A percentile compares a stretch with the other conserved stretches of the same genome.
Evolutionary conservation across 176 grass and related monocot species (phyloP).

Genomic region (Oryza punctata): DNA sequence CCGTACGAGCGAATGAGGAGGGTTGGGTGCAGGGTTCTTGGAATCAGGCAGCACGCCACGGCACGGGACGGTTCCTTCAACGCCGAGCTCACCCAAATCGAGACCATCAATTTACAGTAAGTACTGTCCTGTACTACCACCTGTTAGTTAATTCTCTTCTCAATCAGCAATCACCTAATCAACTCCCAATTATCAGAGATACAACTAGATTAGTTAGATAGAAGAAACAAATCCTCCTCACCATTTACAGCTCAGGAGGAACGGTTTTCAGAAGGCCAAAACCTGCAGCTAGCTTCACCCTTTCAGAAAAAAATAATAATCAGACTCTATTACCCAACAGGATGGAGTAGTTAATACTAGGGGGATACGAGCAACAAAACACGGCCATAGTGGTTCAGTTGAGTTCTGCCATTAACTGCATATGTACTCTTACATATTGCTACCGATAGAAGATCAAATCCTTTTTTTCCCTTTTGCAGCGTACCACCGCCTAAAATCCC

Average conservation of each 20-base stretch:
- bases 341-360: neutral
- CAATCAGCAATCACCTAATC: neutral
- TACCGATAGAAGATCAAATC: no score
- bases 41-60: constrained; percentile 58
- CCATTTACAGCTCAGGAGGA: neutral
- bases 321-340: neutral
- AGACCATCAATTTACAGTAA: constrained; percentile 72
- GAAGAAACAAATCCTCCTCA: neutral
- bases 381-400: neutral
- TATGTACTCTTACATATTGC: neutral
- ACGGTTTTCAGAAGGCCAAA: neutral
- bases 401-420: neutral
- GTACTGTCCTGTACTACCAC: neutral
- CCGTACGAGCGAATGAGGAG: constrained; percentile 38
- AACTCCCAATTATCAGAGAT: no score
- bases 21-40: constrained; percentile 79
- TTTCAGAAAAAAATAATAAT: neutral
- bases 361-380: no score
- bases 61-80: constrained; percentile 57
- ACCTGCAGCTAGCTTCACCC: neutral
- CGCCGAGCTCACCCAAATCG: constrained; percentile 76
- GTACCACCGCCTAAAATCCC: constrained; percentile 64
- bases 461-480: constrained; percentile 37
- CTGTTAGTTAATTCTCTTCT: neutral
- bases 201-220: neutral